Base-by-base conservation (phyloP, 2,329 filamentous ascomycete genomes). In the Aspergillus proliferans region DNA sequence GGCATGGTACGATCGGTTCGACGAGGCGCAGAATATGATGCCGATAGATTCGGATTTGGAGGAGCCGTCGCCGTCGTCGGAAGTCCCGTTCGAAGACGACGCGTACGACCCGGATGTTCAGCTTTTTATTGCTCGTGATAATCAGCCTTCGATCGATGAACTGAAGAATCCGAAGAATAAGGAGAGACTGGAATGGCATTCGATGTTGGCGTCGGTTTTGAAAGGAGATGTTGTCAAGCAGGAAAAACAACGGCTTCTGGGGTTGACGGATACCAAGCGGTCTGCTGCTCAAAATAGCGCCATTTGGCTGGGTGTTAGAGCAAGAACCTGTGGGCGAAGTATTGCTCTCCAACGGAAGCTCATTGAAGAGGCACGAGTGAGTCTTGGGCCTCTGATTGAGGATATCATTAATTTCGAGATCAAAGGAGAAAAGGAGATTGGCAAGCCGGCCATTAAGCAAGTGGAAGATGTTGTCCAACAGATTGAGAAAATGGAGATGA, bases 221-320 rank as follows among this genome's bases (percentile, higher is more conserved):
- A 96, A 91, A 1, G 93, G 93, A 56, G 93, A 98, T 67, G 93
- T 98, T 7, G 92, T 98, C 50, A 88, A 89, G 61, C 93, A 98
- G 69, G 93, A 98, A 73, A 98, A 98, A 77, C 95, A 95, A 69
- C 84, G 93, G 41, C 71, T 98, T 62, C 93, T 94, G 57, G 91
- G 89, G 42, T 85, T 88, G 55, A 76, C 80, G 44, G 87, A 88
- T 42, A 83, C 90, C 55, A 86, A 87, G 62, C 81, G 82, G 28
- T 81, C 85, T 49, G 87, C 88, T 64, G 78, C 78, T 21, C 69
- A 85, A 58, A 83, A 81, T 60, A 74, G 75, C n/a, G 83, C 85
- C 57, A 78, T 97, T 18, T 98, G 93, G 91, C 75, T 96, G 42
- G 92, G 90, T 6, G 81, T 96, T 28, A 81, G 91, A 48, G 86